A percentile compares a stretch with the other conserved stretches of the same genome.
phyloP scores from a whole-genome alignment of 2,329 filamentous ascomycete species.

The Pseudohalonectria lignicola region DNA sequence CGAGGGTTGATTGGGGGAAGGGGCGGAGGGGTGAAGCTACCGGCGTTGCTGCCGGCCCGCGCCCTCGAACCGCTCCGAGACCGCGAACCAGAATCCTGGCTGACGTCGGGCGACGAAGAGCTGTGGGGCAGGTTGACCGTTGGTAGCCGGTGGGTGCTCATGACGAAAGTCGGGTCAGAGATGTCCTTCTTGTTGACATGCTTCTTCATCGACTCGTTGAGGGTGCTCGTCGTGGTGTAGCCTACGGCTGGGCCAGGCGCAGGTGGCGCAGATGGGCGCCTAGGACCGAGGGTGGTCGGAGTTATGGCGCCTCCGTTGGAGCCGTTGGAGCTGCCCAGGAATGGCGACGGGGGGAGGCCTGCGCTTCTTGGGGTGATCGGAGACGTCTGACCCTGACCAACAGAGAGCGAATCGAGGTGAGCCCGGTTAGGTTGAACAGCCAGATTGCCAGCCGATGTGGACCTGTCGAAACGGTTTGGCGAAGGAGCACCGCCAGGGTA shows the following conservation, averaged over 20 bases:
- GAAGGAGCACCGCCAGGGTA: slow-evolving; percentile 18
- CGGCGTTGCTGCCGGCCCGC: slow-evolving; percentile 24
- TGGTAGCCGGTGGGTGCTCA: slow-evolving; percentile 31
- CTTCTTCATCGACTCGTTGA: slow-evolving; percentile 28
- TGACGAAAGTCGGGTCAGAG: slow-evolving; percentile 37
- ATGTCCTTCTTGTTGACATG: slow-evolving; percentile 35
- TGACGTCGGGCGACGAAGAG: slow-evolving; percentile 8
- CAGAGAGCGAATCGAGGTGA: slow-evolving; percentile 9
- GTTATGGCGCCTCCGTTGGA: slow-evolving; percentile 16
- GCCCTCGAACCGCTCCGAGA: background rate
- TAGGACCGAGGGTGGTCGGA: slow-evolving; percentile 17
- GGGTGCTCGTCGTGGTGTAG: slow-evolving; percentile 14
- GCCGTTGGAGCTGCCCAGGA: slow-evolving; percentile 8
- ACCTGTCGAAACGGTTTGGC: slow-evolving; percentile 14
- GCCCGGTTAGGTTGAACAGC: slow-evolving; percentile 15
- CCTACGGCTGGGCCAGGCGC: slow-evolving; percentile 10
- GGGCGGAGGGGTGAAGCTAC: slow-evolving; percentile 29
- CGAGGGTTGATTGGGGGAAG: slow-evolving; percentile 49
- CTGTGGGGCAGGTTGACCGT: slow-evolving; percentile 26
- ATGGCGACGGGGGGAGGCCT: slow-evolving; percentile 19
- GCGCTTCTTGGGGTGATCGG: slow-evolving; percentile 29
- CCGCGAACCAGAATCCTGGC: slow-evolving; percentile 23
- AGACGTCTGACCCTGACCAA: slow-evolving; percentile 27
- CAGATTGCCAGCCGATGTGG: slow-evolving; percentile 19
- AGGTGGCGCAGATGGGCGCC: slow-evolving; percentile 19